Conservation (phyloP, 2,329 filamentous ascomycete genomes). For the Boeremia exigua region DNA sequence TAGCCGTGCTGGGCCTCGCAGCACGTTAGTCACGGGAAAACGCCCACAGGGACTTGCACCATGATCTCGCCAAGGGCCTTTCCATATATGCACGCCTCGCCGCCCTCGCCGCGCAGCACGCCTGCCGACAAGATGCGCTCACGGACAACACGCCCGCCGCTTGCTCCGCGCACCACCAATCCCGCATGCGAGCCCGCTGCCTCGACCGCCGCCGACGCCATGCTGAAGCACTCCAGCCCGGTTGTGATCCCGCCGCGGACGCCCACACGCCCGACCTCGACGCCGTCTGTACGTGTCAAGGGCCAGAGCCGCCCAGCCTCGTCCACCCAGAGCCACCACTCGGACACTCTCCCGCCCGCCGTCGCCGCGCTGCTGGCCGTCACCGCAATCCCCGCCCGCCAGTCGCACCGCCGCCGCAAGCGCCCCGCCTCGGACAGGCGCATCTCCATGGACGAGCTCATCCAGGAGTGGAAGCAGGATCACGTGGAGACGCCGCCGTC, state of each 20-base stretch:
- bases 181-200: slow-evolving; percentile 15
- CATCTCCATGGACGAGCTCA: slow-evolving; percentile 64
- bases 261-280: slow-evolving; percentile 37
- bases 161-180: slow-evolving; percentile 22
- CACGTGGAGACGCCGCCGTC: slow-evolving; percentile 47
- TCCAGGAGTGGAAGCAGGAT: slow-evolving; percentile 62
- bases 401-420: slow-evolving; percentile 50
- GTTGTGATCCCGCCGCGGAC: slow-evolving; percentile 51
- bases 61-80: slow-evolving; percentile 58
- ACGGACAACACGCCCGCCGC: slow-evolving; percentile 27
- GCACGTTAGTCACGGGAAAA: slow-evolving; percentile 36
- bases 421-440: slow-evolving; percentile 50
- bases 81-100: slow-evolving; percentile 47
- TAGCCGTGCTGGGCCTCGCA: slow-evolving; percentile 23
- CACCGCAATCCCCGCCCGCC: slow-evolving; percentile 63
- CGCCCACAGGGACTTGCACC: slow-evolving; percentile 29
- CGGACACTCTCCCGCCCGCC: slow-evolving; percentile 58
- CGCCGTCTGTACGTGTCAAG: slow-evolving; percentile 40
- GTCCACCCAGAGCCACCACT: slow-evolving; percentile 45
- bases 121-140: slow-evolving; percentile 41
- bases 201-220: slow-evolving; percentile 22
- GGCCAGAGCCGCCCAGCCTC: slow-evolving; percentile 40
- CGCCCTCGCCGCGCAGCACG: slow-evolving; percentile 39
- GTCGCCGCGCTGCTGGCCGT: slow-evolving; percentile 65
- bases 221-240: slow-evolving; percentile 48